Conservation (phyloP, 2,329 filamentous ascomycete genomes). For the Diaporthe citrichinensis region DNA sequence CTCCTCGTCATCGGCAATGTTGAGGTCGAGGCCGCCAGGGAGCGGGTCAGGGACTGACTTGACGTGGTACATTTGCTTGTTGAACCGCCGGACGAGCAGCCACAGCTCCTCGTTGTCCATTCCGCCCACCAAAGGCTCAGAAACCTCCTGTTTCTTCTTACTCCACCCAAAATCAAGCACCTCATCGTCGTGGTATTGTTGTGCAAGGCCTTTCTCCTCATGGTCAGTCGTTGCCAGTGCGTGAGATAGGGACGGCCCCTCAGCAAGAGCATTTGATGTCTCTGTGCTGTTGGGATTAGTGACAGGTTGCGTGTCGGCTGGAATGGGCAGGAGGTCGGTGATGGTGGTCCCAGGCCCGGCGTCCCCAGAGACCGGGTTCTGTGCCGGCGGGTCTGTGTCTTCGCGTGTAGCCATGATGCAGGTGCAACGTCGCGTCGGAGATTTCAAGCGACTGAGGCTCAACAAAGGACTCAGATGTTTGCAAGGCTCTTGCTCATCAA, state of each 20-base stretch:
- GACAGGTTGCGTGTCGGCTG: conserved; percentile 50
- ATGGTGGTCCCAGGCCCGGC: conserved; percentile 45
- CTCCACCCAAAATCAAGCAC: conserved; percentile 81
- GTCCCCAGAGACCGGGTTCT: conserved; percentile 42
- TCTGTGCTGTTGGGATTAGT: conserved; percentile 47
- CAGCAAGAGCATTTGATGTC: conserved; percentile 45
- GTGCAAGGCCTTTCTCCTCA: conserved; percentile 60
- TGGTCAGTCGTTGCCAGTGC: conserved; percentile 58
- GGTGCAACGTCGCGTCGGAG: neutral
- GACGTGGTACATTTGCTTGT: conserved; percentile 79
- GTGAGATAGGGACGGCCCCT: conserved; percentile 57
- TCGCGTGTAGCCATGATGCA: neutral
- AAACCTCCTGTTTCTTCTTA: conserved; percentile 67
- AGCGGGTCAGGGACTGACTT: conserved; percentile 73
- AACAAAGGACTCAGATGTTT: too few relatives aligned
- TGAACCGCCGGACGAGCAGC: conserved; percentile 79
- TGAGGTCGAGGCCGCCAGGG: conserved; percentile 81
- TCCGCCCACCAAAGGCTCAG: conserved; percentile 74
- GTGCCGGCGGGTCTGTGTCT: neutral
- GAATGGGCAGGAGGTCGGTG: conserved; percentile 52
- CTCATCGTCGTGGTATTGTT: conserved; percentile 66
- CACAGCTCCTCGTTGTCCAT: conserved; percentile 81
- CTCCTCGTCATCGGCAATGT: conserved; percentile 85
- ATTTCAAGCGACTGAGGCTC: neutral
- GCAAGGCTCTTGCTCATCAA: neutral